Conservation (phyloP, 176 grass and related monocot genomes). For the Oryza meridionalis region DNA sequence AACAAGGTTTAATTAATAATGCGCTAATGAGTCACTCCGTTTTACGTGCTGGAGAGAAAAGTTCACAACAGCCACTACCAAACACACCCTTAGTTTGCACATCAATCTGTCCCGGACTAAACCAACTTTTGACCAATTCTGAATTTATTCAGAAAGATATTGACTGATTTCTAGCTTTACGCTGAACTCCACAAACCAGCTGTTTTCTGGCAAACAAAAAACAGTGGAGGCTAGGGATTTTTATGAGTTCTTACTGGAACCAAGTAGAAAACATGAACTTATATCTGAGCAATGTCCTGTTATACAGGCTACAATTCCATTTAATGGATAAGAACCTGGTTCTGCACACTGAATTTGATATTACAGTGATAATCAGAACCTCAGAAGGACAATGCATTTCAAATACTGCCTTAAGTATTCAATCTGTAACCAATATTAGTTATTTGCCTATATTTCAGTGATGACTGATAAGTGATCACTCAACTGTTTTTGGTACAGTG, state of each 20-base stretch:
- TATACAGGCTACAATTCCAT: neutral
- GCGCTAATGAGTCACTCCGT: too few relatives aligned
- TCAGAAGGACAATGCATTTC: neutral
- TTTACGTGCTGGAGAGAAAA: too few relatives aligned
- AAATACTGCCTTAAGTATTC: neutral
- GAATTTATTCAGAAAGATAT: neutral
- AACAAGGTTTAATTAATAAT: too few relatives aligned
- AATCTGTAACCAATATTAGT: neutral
- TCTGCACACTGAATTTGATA: neutral
- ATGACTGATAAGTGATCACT: neutral
- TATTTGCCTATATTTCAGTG: too few relatives aligned
- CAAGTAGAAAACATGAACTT: neutral
- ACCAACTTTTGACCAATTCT: neutral
- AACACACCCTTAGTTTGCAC: neutral
- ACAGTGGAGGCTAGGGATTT: neutral
- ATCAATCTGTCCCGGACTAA: neutral
- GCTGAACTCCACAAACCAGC: neutral
- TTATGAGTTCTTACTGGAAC: neutral
- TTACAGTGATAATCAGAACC: neutral
- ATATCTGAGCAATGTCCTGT: neutral
- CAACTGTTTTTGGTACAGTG: neutral
- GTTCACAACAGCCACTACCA: too few relatives aligned
- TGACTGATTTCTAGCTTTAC: neutral
- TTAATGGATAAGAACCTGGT: neutral
- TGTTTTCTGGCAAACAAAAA: neutral